Percentiles rank a stretch among this genome's conserved stretches.
Evolutionary conservation across 2,329 filamentous ascomycete species (phyloP).

Genomic region (Colletotrichum camelliae): DNA sequence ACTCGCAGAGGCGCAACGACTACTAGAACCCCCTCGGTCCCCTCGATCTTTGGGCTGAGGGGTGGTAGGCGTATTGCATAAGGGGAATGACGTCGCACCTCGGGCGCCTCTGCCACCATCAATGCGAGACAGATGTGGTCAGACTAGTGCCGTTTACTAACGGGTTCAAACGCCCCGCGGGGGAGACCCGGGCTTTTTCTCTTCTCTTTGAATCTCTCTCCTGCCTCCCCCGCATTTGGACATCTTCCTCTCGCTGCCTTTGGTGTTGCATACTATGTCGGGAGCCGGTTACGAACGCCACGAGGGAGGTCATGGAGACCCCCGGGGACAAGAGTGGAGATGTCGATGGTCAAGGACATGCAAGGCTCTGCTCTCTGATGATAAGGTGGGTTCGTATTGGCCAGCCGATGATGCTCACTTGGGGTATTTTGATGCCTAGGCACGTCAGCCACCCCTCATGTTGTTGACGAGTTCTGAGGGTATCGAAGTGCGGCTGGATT

Average conservation of each 20-base stretch:
- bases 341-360: background rate
- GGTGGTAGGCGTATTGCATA: background rate
- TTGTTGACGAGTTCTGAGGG: background rate
- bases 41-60: background rate
- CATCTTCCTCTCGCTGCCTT: background rate
- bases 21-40: background rate
- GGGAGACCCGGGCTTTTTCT: background rate
- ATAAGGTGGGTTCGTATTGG: background rate
- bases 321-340: background rate
- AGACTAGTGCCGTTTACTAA: background rate
- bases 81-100: constrained; percentile 19
- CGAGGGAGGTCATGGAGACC: background rate
- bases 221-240: background rate
- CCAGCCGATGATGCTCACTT: background rate
- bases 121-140: constrained; percentile 20
- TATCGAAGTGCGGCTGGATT: background rate
- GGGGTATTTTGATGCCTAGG: background rate
- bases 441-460: background rate
- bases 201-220: background rate
- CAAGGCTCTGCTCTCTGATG: background rate
- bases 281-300: background rate
- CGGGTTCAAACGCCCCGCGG: background rate
- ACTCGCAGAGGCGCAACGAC: background rate
- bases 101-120: constrained; percentile 9
- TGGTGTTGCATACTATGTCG: background rate